Evolutionary conservation across 768 basidiomycete genomes (phyloP), one percentile per base, ranked within the genome.

Genomic region (Termitomyces bulborhizus): DNA sequence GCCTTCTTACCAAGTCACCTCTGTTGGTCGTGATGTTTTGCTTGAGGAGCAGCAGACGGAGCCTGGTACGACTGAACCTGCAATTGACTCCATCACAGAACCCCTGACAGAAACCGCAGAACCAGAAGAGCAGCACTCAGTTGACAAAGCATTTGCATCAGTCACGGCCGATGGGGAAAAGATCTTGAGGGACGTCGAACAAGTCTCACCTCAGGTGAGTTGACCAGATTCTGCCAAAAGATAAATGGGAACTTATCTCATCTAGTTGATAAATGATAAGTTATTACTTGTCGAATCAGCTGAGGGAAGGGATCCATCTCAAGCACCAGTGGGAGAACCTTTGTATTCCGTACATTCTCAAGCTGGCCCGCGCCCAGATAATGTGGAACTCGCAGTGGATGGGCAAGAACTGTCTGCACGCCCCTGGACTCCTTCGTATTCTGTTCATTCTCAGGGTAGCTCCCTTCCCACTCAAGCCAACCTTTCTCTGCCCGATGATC

Each of bases 1-100:
- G 13, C 74, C 79, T 6, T 79, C 80, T 2, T 83, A 80, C 71
- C 76, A 74, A 55, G 80, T 81, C 24, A 77, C 70, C 12, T 74
- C 77, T 27, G 59, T 69, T 43, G 68, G 70, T 37, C 60, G 61
- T 48, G 72, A 72, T 37, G 54, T 58, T 24, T 58, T 61, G 15
- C 57, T 59, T n/a, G 66, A 65, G 16, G 61, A 63, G 11, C 65
- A 50, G 39, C 26, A 18, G 37, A 39, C 11, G 26, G 37, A 39
- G 37, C 11, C 24, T 39, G n/a, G 39, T 6, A 16, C 12, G 37
- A 12, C 37, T 27, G 37, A 50, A 26, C 9, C 68, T 42, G 51
- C 26, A 6, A 27, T 44, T 27, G 46, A 53, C 15, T 13, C 54
- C 26, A 26, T 9, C 12, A 6, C 34, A 36, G 48, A 24, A 31